phyloP scores from a whole-genome alignment of 805 yeast genomes.

The Ogataea degrootiae region DNA sequence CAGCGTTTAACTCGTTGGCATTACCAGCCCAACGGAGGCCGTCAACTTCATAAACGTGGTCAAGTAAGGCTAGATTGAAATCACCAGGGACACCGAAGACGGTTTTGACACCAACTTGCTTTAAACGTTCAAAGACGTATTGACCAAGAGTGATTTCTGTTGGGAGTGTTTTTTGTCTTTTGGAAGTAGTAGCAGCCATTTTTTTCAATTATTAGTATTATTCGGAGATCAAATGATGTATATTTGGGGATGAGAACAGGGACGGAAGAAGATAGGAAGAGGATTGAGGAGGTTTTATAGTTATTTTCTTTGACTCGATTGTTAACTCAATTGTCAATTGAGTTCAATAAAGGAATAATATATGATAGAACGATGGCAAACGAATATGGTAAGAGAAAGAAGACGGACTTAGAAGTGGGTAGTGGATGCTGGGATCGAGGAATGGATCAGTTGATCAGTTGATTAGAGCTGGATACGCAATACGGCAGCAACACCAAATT shows the following conservation, averaged over 20 bases:
- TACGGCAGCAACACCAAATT: too few species aligned
- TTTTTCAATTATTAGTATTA: neutral
- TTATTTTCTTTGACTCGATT: too few species aligned
- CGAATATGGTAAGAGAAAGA: neutral
- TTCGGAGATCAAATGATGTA: neutral
- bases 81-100: conserved; percentile 82
- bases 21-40: conserved; percentile 88
- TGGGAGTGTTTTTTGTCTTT: conserved; percentile 14
- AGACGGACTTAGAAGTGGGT: neutral
- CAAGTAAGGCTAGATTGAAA: conserved; percentile 68
- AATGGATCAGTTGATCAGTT: neutral
- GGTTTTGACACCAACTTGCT: conserved; percentile 65
- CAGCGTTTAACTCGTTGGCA: conserved; percentile 86
- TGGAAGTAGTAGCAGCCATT: neutral
- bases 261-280: neutral
- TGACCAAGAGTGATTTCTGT: conserved; percentile 60
- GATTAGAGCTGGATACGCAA: too few species aligned
- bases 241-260: neutral
- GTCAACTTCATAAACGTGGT: conserved; percentile 67
- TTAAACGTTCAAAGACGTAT: conserved; percentile 72
- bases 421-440: too few species aligned
- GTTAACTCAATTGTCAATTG: neutral
- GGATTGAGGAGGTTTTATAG: neutral
- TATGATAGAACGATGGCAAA: neutral
- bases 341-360: neutral